These are phyloP conservation scores for Aspergillus sp. DNA, from an alignment of 2,329 filamentous ascomycete species.

Conservation along the genomic window DNA sequence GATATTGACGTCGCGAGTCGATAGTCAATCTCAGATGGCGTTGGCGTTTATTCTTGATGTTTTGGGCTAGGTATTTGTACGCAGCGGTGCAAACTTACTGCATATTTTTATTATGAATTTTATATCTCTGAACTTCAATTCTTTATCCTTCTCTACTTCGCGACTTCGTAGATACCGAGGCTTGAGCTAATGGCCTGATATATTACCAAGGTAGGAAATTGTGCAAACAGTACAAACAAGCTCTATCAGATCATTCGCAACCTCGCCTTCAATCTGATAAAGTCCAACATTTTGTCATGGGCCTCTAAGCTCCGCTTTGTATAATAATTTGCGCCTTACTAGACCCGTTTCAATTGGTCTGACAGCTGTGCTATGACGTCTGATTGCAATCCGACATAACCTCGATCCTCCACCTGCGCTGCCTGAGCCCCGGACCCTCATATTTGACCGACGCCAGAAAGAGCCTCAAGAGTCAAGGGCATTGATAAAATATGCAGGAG, in stretches of 20 bases:
- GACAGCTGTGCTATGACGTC: neutral
- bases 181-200: neutral
- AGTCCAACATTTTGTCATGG: neutral
- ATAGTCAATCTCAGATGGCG: neutral
- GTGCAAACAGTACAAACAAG: slow-evolving; percentile 21
- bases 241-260: slow-evolving; percentile 1
- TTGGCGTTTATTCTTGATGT: neutral
- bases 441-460: neutral
- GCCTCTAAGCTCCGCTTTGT: neutral
- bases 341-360: neutral
- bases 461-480: neutral
- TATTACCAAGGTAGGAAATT: neutral
- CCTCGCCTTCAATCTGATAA: neutral
- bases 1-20: neutral
- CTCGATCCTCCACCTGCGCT: neutral
- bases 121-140: neutral
- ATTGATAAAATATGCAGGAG: slow-evolving; percentile 6
- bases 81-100: neutral
- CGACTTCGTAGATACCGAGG: too few relatives aligned
- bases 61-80: neutral
- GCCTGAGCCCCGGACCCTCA: neutral
- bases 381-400: neutral
- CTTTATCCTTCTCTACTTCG: too few relatives aligned
- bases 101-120: neutral
- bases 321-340: neutral